These are phyloP conservation scores for Sanghuangporus sanghuang DNA, from an alignment of 1,284 basidiomycete genomes.

Conservation along the genomic window DNA sequence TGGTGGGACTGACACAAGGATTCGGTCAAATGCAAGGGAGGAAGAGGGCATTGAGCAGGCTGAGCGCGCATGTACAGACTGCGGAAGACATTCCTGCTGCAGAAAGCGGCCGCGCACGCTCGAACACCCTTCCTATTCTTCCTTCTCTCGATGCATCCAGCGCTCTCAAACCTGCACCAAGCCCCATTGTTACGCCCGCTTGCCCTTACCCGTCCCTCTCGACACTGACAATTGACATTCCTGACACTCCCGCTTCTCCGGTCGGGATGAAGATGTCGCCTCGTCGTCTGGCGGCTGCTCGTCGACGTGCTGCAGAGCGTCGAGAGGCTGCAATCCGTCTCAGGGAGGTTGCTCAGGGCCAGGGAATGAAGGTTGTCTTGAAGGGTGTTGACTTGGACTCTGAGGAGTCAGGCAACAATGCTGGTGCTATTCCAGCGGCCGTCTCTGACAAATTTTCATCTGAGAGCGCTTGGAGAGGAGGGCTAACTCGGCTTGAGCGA, in stretches of 20 bases:
- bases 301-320: slow-evolving; percentile 9
- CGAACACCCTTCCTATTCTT: not conserved
- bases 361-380: slow-evolving; percentile 11
- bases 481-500: not conserved
- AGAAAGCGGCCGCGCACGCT: not conserved
- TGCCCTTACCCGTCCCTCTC: slow-evolving; percentile 9
- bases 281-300: slow-evolving; percentile 10
- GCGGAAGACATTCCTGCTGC: not conserved
- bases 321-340: slow-evolving; percentile 6
- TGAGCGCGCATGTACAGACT: slow-evolving; percentile 3
- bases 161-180: not conserved
- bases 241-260: not conserved
- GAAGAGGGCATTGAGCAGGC: slow-evolving; percentile 6
- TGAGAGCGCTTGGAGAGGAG: not conserved
- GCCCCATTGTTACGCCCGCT: not conserved
- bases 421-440: not conserved
- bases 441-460: not conserved
- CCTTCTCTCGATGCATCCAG: not conserved
- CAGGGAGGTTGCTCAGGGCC: not conserved
- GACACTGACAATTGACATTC: slow-evolving; percentile 14
- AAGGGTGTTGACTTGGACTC: not conserved
- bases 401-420: not conserved
- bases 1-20: not conserved
- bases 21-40: not conserved
- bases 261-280: slow-evolving; percentile 5